These are phyloP conservation scores for Daldinia vernicosa DNA, from an alignment of 495 filamentous ascomycete genomes.

Conservation along the genomic window DNA sequence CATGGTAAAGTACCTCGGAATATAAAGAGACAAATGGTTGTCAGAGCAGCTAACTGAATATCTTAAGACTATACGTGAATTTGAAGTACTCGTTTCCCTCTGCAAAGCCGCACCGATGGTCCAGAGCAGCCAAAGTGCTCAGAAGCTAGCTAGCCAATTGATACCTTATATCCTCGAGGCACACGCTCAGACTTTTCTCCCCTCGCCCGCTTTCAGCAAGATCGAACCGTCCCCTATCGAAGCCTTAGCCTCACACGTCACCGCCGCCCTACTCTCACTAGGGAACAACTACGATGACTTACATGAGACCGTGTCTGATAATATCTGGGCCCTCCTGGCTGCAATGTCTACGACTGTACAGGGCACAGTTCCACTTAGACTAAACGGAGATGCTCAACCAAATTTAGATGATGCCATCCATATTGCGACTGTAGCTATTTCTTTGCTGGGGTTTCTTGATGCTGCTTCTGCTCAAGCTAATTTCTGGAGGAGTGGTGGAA, in stretches of 20 bases:
- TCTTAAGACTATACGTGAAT: constrained; percentile 73
- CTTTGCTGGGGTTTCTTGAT: constrained; percentile 86
- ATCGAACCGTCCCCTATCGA: constrained; percentile 93
- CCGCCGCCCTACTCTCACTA: constrained; percentile 78
- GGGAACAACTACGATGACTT: constrained; percentile 74
- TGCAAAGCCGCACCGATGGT: constrained; percentile 85
- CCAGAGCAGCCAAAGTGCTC: constrained; percentile 70
- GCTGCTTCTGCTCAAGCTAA: constrained; percentile 76
- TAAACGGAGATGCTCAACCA: constrained; percentile 61
- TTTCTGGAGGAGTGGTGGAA: constrained; percentile 79
- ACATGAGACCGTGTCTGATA: constrained; percentile 66
- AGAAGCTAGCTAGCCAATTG: constrained; percentile 76
- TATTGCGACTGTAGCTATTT: constrained; percentile 77
- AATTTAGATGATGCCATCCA: constrained; percentile 70
- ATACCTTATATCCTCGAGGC: constrained; percentile 85
- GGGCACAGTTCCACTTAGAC: constrained; percentile 52
- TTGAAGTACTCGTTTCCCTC: constrained; percentile 87
- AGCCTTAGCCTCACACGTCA: constrained; percentile 78
- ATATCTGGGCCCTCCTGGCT: constrained; percentile 73
- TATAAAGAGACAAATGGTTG: not conserved
- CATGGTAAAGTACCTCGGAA: constrained; percentile 55
- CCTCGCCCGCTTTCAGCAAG: constrained; percentile 81
- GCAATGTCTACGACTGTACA: constrained; percentile 61
- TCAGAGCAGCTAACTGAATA: constrained; percentile 28
- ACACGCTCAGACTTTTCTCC: constrained; percentile 75